Base-by-base conservation (phyloP, 768 basidiomycete genomes). In the Gloeopeniophorella convolvens region DNA sequence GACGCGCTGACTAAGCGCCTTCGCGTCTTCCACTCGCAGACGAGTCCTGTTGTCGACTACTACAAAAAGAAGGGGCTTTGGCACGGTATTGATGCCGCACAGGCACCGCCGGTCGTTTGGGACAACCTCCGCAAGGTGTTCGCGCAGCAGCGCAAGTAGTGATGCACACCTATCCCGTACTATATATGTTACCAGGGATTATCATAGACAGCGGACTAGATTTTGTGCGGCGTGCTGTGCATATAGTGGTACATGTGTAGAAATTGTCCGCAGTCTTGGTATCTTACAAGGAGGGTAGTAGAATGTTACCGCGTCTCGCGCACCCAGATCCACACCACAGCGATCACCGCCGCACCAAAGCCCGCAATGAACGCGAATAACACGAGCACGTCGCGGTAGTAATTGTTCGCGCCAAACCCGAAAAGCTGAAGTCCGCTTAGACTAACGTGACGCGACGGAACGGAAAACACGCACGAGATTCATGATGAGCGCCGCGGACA, bases 21-120 rank as follows among this genome's bases (percentile, higher is more conserved):
- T 49, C 59, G 67, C 3, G 80, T 89, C n/a, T 98, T 85, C 76
- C 96, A 99, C 73, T 67, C 76, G 28, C 93, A 96, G 70, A 99
- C 96, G 12, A 89, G 87, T 2, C 95, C 96, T 24, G 96, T 99
- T 26, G 85, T 91, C 13, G 91, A 90, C 37, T 97, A 96, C 74
- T 99, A 99, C 80, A 91, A 86, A 72, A 74, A 75, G 53, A 87
- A 91, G 64, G 85, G 88, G 31, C 76, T 98, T 42, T 97, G 93
- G 94, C 73, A 77, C 35, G 85, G 83, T 21, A 76, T 99, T 51
- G 96, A 99, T 62, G 96, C 92, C 45, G 88, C 95, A 13, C 96
- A 98, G 72, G 80, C 86, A 15, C 96, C 96, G 1, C 77, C 74
- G 44, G 76, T 96, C 36, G 95, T 99, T 16, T 98, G 96, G 96